A percentile compares a stretch with the other conserved stretches of the same genome.
These are phyloP conservation scores for Saxophila tyrrhenica DNA, from an alignment of 495 filamentous ascomycete species.

Conservation along the genomic window DNA sequence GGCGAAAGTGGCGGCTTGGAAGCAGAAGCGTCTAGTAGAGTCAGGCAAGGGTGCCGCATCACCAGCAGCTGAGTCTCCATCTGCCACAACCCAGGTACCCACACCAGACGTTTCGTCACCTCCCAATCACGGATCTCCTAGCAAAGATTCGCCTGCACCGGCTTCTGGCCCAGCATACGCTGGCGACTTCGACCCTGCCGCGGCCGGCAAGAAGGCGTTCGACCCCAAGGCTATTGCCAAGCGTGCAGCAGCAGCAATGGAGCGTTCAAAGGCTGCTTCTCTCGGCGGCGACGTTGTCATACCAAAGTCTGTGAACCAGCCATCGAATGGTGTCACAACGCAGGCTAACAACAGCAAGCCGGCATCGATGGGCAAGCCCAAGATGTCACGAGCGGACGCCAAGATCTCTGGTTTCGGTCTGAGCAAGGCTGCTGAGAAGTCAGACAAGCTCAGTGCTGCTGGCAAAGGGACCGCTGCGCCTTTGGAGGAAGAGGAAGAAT, in stretches of 20 bases:
- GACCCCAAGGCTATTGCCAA: slow-evolving; percentile 80
- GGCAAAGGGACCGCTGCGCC: slow-evolving; percentile 60
- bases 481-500: slow-evolving; percentile 42
- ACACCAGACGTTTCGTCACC: background rate
- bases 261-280: slow-evolving; percentile 6
- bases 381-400: slow-evolving; percentile 27
- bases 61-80: slow-evolving; percentile 46
- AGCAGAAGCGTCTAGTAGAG: slow-evolving; percentile 13
- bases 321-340: slow-evolving; percentile 4
- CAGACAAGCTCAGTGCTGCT: slow-evolving; percentile 56
- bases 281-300: slow-evolving; percentile 15
- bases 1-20: slow-evolving; percentile 22
- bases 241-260: slow-evolving; percentile 19
- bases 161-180: too few relatives aligned
- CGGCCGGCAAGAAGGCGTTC: slow-evolving; percentile 78
- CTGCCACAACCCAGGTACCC: background rate
- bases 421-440: slow-evolving; percentile 56
- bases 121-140: too few relatives aligned
- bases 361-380: slow-evolving; percentile 38
- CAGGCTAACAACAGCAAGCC: slow-evolving; percentile 15
- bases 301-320: slow-evolving; percentile 13
- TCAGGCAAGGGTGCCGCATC: background rate
- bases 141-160: too few relatives aligned
- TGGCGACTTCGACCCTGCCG: too few relatives aligned
- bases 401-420: slow-evolving; percentile 81